phyloP scores from a whole-genome alignment of 202 grass and related monocot genomes.

The Schoenoplectus tabernaemontani region DNA sequence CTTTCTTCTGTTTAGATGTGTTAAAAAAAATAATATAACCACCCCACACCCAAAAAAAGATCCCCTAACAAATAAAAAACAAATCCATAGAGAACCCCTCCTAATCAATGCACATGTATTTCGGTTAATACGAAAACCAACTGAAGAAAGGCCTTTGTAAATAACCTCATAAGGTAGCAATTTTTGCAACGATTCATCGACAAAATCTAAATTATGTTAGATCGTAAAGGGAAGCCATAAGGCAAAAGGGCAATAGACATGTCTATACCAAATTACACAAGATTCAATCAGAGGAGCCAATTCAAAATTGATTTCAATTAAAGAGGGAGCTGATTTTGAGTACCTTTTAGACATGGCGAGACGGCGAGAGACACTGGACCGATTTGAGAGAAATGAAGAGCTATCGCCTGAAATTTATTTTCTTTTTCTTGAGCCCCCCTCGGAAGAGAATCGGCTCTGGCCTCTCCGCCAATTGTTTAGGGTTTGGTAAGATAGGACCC shows the following conservation, averaged over 20 bases:
- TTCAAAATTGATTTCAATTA: no score
- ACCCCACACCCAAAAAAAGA: no score
- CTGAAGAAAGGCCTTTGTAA: neutral
- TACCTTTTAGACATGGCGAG: constrained; percentile 9
- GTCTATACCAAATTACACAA: no score
- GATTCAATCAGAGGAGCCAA: no score
- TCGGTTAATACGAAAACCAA: neutral
- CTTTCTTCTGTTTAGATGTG: neutral
- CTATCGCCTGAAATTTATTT: no score
- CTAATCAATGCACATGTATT: no score
- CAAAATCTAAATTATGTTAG: neutral
- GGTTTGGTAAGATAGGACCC: constrained; percentile 10
- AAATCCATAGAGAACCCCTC: no score
- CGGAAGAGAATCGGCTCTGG: neutral
- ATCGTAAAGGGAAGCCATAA: neutral
- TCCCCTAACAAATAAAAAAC: no score
- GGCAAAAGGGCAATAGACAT: no score
- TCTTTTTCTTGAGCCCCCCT: neutral
- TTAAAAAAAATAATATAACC: neutral
- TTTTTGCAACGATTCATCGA: neutral
- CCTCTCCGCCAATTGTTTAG: constrained; percentile 11
- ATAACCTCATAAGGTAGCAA: neutral
- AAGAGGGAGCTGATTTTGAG: neutral
- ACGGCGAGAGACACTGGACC: neutral
- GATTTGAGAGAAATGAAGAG: no score